Percentiles rank a stretch among this genome's conserved stretches.
These are phyloP conservation scores for Inga oerstediana DNA, from an alignment of 306 rosid genomes.

Conservation along the genomic window DNA sequence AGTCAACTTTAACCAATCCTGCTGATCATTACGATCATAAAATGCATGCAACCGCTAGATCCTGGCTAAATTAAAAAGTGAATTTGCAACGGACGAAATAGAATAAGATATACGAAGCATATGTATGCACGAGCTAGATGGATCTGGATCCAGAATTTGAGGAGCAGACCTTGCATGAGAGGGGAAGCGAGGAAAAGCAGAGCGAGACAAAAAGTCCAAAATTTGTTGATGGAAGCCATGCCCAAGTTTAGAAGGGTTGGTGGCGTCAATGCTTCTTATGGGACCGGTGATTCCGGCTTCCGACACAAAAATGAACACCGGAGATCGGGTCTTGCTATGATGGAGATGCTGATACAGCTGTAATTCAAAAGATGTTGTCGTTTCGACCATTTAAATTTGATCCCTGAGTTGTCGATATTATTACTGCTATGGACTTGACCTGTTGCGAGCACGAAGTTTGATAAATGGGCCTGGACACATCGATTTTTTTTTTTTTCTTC, in stretches of 20 bases:
- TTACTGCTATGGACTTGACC: not conserved
- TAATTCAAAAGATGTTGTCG: not conserved
- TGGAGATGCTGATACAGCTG: not conserved
- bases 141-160: conserved; percentile 63
- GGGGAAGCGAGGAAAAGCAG: conserved; percentile 77
- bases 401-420: not conserved
- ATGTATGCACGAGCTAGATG: not conserved
- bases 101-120: not conserved
- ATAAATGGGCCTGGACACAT: not conserved
- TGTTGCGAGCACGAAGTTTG: not conserved
- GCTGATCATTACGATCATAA: conserved; percentile 30
- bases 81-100: not conserved
- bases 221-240: conserved; percentile 47
- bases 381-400: not conserved
- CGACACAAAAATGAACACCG: not conserved
- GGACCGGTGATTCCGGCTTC: not conserved
- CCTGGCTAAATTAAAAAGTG: not conserved
- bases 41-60: conserved; percentile 45
- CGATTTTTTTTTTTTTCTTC: too few relatives aligned
- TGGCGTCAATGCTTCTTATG: not conserved
- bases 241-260: not conserved
- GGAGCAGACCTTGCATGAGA: conserved; percentile 62
- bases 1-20: not conserved
- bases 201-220: conserved; percentile 64
- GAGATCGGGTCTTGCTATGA: not conserved